Conservation (phyloP, 352 stramenopile genomes). For the Globisporangium recalcitrans region DNA sequence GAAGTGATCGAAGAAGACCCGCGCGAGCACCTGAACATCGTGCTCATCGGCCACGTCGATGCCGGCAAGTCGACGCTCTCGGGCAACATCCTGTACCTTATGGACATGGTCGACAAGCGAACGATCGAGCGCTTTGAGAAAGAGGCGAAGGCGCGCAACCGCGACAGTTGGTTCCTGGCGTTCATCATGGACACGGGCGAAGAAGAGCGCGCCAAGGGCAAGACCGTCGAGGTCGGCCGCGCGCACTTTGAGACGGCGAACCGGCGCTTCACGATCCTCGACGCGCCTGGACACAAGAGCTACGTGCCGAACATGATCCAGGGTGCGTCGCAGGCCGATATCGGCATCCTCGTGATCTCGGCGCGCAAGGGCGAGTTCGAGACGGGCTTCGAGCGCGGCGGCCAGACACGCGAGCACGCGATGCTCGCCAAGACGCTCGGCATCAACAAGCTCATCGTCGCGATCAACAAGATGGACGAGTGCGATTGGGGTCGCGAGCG, state of each 20-base stretch:
- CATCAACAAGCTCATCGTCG: slow-evolving; percentile 97
- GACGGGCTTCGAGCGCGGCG: slow-evolving; percentile 96
- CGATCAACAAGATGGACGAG: slow-evolving; percentile 99
- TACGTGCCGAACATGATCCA: slow-evolving; percentile 99
- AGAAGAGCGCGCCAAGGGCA: slow-evolving; percentile 95
- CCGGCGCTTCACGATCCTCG: slow-evolving; percentile 97
- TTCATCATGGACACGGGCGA: slow-evolving; percentile 99
- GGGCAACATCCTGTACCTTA: slow-evolving; percentile 98
- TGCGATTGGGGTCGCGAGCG: slow-evolving; percentile 92
- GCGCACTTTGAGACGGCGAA: slow-evolving; percentile 96
- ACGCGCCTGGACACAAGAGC: slow-evolving; percentile 98
- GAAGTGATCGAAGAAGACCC: slow-evolving; percentile 90
- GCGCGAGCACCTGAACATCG: slow-evolving; percentile 97
- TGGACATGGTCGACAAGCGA: slow-evolving; percentile 98
- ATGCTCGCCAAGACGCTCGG: slow-evolving; percentile 98
- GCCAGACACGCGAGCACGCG: slow-evolving; percentile 98
- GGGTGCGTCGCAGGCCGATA: slow-evolving; percentile 95
- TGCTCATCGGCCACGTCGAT: slow-evolving; percentile 99
- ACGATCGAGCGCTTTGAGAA: slow-evolving; percentile 99
- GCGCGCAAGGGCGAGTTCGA: slow-evolving; percentile 98
- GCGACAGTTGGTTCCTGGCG: slow-evolving; percentile 92
- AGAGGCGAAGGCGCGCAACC: slow-evolving; percentile 93
- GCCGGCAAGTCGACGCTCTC: slow-evolving; percentile 98
- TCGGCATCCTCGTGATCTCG: slow-evolving; percentile 96
- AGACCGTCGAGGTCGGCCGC: slow-evolving; percentile 87